A percentile compares a stretch with the other conserved stretches of the same genome.
phyloP scores from a whole-genome alignment of 768 basidiomycete species.

The Tylopilus subfusipes region DNA sequence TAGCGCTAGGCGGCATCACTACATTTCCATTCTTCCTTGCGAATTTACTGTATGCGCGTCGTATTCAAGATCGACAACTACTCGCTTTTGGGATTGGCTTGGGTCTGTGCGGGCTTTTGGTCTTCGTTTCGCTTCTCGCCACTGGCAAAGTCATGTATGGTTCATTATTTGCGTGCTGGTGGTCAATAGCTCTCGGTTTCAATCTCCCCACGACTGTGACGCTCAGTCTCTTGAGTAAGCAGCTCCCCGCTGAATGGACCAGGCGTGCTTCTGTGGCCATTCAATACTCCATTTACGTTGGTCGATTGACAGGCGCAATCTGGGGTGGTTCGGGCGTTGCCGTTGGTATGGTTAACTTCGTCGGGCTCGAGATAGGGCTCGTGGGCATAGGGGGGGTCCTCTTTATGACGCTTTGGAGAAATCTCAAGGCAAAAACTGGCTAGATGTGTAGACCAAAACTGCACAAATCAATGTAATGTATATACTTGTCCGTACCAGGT shows the following conservation, averaged over 20 bases:
- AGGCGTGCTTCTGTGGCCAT: conserved; percentile 51
- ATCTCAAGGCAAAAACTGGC: conserved; percentile 65
- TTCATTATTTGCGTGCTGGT: conserved; percentile 42
- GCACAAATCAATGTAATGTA: neutral
- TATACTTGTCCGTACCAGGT: neutral
- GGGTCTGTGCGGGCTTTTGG: conserved; percentile 50
- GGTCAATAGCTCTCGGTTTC: conserved; percentile 63
- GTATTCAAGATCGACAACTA: conserved; percentile 57
- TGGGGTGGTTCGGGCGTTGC: conserved; percentile 61
- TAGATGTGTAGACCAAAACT: conserved; percentile 16
- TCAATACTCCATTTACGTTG: conserved; percentile 66
- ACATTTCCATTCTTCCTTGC: conserved; percentile 65
- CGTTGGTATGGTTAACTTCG: conserved; percentile 55
- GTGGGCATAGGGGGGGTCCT: conserved; percentile 56
- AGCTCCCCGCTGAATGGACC: conserved; percentile 63
- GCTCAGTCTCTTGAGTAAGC: conserved; percentile 63
- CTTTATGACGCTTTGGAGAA: conserved; percentile 55
- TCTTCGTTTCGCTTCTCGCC: conserved; percentile 46
- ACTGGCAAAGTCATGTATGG: conserved; percentile 43
- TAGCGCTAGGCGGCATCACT: conserved; percentile 60
- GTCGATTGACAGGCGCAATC: conserved; percentile 62
- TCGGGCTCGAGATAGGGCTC: conserved; percentile 57
- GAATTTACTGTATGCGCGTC: conserved; percentile 55
- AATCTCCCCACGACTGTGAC: conserved; percentile 71
- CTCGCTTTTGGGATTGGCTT: conserved; percentile 50